Percentiles rank a stretch among this genome's conserved stretches.
Conservation (phyloP, 2,329 filamentous ascomycete species). For the Cladophialophora psammophila region DNA sequence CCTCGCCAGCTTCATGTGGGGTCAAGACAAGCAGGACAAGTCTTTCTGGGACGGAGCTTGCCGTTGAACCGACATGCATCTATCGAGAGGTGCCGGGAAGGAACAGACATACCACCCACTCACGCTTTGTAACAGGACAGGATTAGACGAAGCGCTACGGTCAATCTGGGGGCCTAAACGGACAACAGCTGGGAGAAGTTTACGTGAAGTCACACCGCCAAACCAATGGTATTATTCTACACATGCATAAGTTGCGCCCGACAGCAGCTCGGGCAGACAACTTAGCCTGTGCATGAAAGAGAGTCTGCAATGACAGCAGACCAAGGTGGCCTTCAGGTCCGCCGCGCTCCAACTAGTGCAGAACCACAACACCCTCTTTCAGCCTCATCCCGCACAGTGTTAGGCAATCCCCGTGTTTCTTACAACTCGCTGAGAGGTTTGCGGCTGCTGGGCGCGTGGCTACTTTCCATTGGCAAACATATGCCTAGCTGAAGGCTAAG, state of each 20-base stretch:
- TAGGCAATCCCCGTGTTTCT: not conserved
- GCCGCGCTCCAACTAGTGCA: not conserved
- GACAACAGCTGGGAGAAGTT: not conserved
- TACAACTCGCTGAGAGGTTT: not conserved
- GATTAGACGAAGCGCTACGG: not conserved
- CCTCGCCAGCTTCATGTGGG: too few relatives aligned
- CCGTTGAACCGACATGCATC: too few relatives aligned
- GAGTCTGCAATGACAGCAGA: not conserved
- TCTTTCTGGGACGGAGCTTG: too few relatives aligned
- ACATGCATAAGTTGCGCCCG: not conserved
- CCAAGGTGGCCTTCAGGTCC: not conserved
- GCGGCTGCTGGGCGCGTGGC: not conserved
- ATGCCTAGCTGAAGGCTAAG: not conserved
- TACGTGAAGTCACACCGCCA: not conserved
- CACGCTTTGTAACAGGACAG: too few relatives aligned
- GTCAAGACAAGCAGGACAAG: too few relatives aligned
- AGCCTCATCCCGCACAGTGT: not conserved
- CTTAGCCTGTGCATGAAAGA: too few relatives aligned
- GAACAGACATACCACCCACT: too few relatives aligned
- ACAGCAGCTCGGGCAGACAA: not conserved
- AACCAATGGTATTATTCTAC: not conserved
- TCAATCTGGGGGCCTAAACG: not conserved
- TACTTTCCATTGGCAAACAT: conserved; percentile 1
- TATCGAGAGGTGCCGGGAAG: too few relatives aligned
- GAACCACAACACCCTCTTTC: not conserved